Percentiles rank a stretch among this genome's conserved stretches.
Evolutionary conservation across 2,329 filamentous ascomycete genomes (phyloP).

Genomic region (Pseudocercospora cruenta): DNA sequence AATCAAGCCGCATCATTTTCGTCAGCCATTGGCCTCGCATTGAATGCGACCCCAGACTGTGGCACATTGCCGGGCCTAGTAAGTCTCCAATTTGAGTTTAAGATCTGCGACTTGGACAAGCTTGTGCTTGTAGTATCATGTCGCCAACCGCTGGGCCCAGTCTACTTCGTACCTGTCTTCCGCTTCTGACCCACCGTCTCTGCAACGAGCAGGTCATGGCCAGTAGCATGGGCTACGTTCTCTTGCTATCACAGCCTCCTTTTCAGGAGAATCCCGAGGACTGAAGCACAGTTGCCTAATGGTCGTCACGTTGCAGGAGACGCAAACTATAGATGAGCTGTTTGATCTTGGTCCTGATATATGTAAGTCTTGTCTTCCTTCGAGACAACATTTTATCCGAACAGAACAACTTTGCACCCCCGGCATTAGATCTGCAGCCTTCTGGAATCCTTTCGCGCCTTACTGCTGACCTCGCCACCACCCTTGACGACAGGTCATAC

Average conservation of each 20-base stretch:
- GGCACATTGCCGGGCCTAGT: not conserved
- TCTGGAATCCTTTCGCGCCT: not conserved
- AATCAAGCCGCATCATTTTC: not conserved
- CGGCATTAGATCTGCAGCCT: not conserved
- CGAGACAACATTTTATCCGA: not conserved
- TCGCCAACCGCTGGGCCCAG: not conserved
- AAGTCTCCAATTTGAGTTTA: not conserved
- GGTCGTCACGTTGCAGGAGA: conserved; percentile 1
- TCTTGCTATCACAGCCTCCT: conserved; percentile 6
- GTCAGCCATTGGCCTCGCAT: conserved; percentile 8
- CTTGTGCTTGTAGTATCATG: not conserved
- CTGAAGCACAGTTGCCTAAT: conserved; percentile 9
- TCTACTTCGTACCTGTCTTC: not conserved
- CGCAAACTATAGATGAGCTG: not conserved
- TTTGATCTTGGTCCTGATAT: not conserved
- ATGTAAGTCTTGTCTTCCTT: not conserved
- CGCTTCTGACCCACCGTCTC: not conserved
- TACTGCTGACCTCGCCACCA: not conserved
- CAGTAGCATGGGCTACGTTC: not conserved
- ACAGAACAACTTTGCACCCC: not conserved
- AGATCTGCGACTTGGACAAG: conserved; percentile 8
- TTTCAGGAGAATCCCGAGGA: not conserved
- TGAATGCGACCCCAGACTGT: conserved; percentile 7
- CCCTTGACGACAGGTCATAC: not conserved
- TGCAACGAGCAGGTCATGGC: not conserved